These are phyloP conservation scores for Hyaloraphidium curvatum DNA, from an alignment of 192 early-diverging fungal genomes.

Conservation along the genomic window DNA sequence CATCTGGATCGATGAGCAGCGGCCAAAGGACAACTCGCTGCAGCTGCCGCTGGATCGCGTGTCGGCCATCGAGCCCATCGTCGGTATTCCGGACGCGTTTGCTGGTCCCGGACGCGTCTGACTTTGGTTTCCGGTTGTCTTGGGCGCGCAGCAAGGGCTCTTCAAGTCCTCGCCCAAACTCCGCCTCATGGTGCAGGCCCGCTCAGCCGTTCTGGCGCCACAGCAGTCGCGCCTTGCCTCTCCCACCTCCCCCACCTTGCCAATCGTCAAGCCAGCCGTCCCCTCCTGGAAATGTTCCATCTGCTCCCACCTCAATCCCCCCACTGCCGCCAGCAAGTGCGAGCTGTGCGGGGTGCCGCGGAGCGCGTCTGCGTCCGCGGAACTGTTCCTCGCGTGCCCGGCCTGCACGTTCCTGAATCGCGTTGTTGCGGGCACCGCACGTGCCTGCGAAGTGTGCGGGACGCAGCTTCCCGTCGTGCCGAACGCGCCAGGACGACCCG, in stretches of 20 bases:
- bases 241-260: slow-evolving; percentile 3
- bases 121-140: too few relatives aligned
- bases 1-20: slow-evolving; percentile 51
- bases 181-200: slow-evolving; percentile 29
- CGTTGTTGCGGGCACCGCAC: too few relatives aligned
- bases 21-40: slow-evolving; percentile 29
- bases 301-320: slow-evolving; percentile 27
- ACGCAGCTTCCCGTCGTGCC: too few relatives aligned
- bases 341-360: slow-evolving; percentile 33
- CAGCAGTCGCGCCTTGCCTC: slow-evolving; percentile 11
- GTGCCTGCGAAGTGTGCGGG: too few relatives aligned
- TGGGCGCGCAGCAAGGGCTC: too few relatives aligned
- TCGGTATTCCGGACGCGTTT: slow-evolving; percentile 13
- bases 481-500: neutral
- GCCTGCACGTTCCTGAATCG: too few relatives aligned
- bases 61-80: slow-evolving; percentile 23
- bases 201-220: too few relatives aligned
- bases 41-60: slow-evolving; percentile 27
- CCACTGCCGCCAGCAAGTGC: slow-evolving; percentile 21
- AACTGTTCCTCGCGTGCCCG: neutral
- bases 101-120: slow-evolving; percentile 24
- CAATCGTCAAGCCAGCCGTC: slow-evolving; percentile 3
- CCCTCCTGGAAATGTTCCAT: slow-evolving; percentile 29
- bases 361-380: neutral
- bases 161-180: slow-evolving; percentile 45